Conservation (phyloP, 331 rosid species). For the Stylosanthes scabra region DNA sequence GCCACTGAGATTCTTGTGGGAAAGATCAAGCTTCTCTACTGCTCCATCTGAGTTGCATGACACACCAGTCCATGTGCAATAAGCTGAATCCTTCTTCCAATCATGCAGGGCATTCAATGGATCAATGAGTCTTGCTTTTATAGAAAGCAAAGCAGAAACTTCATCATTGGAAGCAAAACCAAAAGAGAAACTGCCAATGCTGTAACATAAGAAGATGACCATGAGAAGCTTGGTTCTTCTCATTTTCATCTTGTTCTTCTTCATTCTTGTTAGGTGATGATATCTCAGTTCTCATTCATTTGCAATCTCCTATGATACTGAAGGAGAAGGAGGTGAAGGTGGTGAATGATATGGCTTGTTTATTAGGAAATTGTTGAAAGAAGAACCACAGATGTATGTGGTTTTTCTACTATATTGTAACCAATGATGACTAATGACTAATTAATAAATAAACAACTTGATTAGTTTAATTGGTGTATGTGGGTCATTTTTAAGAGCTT, state of each 20-base stretch:
- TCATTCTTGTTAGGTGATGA: constrained; percentile 41
- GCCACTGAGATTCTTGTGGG: constrained; percentile 91
- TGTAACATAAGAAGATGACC: constrained; percentile 55
- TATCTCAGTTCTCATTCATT: constrained; percentile 58
- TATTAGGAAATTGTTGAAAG: constrained; percentile 49
- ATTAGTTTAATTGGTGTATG: constrained; percentile 14
- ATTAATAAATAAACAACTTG: constrained; percentile 33
- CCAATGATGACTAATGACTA: background rate
- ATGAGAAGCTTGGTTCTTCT: constrained; percentile 47
- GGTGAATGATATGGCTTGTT: constrained; percentile 29
- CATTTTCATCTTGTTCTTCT: constrained; percentile 49
- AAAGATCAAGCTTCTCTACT: constrained; percentile 74
- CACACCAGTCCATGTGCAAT: constrained; percentile 82
- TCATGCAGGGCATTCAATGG: constrained; percentile 57
- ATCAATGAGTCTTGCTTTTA: constrained; percentile 72
- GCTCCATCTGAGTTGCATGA: constrained; percentile 67
- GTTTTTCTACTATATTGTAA: constrained; percentile 36
- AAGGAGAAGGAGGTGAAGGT: constrained; percentile 26
- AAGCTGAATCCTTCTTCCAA: constrained; percentile 65
- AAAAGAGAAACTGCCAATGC: constrained; percentile 37
- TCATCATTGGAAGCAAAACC: constrained; percentile 52
- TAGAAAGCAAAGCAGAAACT: constrained; percentile 68
- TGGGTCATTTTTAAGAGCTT: constrained; percentile 43
- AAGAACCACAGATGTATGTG: constrained; percentile 45
- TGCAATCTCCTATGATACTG: constrained; percentile 40